These are phyloP conservation scores for Cercis canadensis DNA, from an alignment of 306 rosid species.

Conservation along the genomic window DNA sequence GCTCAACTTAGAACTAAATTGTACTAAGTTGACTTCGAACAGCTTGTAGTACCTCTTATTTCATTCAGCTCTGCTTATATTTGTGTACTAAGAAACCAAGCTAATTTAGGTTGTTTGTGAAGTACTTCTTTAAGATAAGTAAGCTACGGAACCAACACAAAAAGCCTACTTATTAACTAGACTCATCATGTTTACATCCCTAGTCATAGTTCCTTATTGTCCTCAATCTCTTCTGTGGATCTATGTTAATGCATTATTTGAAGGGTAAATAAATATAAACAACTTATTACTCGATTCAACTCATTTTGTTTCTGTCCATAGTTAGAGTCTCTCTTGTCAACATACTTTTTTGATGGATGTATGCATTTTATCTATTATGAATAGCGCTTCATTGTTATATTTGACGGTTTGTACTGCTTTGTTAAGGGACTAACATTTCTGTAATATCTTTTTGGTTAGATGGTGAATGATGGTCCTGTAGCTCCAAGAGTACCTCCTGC, in stretches of 20 bases:
- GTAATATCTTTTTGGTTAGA: constrained; percentile 37
- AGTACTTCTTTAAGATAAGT: constrained; percentile 14
- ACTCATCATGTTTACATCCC: background rate
- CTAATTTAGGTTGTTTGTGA: constrained; percentile 23
- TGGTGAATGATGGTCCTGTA: constrained; percentile 53
- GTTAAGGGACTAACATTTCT: constrained; percentile 3
- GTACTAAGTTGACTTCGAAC: constrained; percentile 17
- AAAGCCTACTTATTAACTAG: background rate
- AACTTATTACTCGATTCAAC: constrained; percentile 18
- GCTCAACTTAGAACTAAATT: constrained; percentile 22
- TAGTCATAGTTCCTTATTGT: constrained; percentile 4
- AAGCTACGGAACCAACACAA: constrained; percentile 4
- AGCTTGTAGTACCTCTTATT: background rate
- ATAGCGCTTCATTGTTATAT: background rate
- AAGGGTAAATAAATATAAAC: constrained; percentile 12
- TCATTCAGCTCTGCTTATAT: constrained; percentile 2
- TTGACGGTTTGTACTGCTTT: constrained; percentile 9
- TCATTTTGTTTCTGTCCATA: background rate
- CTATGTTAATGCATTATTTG: background rate
- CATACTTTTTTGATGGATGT: constrained; percentile 13
- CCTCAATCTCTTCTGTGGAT: background rate
- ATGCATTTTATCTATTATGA: constrained; percentile 7
- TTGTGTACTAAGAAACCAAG: constrained; percentile 13
- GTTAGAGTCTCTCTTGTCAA: constrained; percentile 11
- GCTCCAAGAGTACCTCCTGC: constrained; percentile 91